These are phyloP conservation scores for Cercospora canescens DNA, from an alignment of 2,329 filamentous ascomycete species.

Conservation along the genomic window DNA sequence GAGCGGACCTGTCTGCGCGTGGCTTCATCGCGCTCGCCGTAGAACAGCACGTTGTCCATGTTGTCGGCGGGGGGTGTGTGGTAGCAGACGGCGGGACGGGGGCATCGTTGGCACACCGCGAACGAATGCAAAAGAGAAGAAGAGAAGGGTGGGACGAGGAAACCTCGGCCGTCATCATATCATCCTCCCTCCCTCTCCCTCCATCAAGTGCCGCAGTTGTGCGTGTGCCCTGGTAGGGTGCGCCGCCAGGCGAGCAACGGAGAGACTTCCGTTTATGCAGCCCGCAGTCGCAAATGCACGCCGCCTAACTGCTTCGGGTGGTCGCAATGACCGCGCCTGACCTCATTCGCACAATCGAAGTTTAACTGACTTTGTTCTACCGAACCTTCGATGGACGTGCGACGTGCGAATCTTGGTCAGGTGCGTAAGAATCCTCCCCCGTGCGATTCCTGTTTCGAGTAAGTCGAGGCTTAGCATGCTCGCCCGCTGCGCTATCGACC, in stretches of 20 bases:
- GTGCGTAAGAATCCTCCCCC: neutral
- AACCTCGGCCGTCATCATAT: conserved; percentile 4
- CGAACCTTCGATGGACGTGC: neutral
- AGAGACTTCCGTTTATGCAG: conserved; percentile 2
- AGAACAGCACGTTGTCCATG: conserved; percentile 27
- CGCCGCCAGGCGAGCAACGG: neutral
- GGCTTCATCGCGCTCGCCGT: conserved; percentile 24
- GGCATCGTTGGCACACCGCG: neutral
- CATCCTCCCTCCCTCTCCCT: neutral
- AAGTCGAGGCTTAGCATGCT: neutral
- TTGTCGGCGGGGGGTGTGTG: neutral
- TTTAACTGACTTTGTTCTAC: neutral
- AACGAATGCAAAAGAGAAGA: too few relatives aligned
- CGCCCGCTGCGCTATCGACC: neutral
- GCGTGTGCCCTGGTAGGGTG: neutral
- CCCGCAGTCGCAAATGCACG: neutral
- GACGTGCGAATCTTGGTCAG: neutral
- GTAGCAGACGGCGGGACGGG: neutral
- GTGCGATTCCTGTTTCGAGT: conserved; percentile 6
- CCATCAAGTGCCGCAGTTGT: conserved; percentile 10
- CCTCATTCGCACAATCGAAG: conserved; percentile 1
- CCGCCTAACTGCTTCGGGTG: conserved; percentile 1
- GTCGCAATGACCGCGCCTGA: conserved; percentile 3
- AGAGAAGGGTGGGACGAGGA: neutral
- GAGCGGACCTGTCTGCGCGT: conserved; percentile 26